Conservation (phyloP, 495 filamentous ascomycete species). For the Daldinia caldariorum region DNA sequence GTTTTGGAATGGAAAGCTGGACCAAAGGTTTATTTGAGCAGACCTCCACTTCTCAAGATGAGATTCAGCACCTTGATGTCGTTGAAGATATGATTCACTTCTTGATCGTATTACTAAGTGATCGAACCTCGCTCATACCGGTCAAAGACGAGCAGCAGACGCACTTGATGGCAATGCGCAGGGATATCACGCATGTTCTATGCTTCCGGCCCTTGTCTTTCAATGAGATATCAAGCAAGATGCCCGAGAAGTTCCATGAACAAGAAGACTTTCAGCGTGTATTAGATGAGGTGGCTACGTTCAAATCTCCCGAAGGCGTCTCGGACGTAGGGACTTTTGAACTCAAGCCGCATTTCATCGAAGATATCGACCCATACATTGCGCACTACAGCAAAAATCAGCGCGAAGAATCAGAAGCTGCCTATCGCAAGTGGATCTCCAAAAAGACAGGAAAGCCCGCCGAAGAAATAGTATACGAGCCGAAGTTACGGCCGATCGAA, state of each 20-base stretch:
- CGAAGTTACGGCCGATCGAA: slow-evolving; percentile 79
- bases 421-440: slow-evolving; percentile 84
- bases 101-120: slow-evolving; percentile 87
- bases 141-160: slow-evolving; percentile 71
- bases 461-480: slow-evolving; percentile 92
- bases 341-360: slow-evolving; percentile 83
- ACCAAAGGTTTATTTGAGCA: slow-evolving; percentile 80
- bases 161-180: slow-evolving; percentile 75
- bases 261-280: slow-evolving; percentile 80
- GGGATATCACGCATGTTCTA: slow-evolving; percentile 91
- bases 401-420: slow-evolving; percentile 91
- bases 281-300: slow-evolving; percentile 88
- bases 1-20: slow-evolving; percentile 92
- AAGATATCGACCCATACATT: slow-evolving; percentile 91
- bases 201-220: slow-evolving; percentile 97
- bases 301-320: slow-evolving; percentile 88
- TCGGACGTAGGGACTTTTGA: slow-evolving; percentile 94
- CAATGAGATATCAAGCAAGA: slow-evolving; percentile 81
- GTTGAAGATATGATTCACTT: slow-evolving; percentile 96
- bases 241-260: slow-evolving; percentile 88
- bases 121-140: slow-evolving; percentile 81
- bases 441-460: slow-evolving; percentile 84
- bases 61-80: slow-evolving; percentile 86
- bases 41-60: slow-evolving; percentile 74
- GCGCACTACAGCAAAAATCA: slow-evolving; percentile 97